These are phyloP conservation scores for Trifolium subterraneum DNA, from an alignment of 306 rosid genomes.

Conservation along the genomic window DNA sequence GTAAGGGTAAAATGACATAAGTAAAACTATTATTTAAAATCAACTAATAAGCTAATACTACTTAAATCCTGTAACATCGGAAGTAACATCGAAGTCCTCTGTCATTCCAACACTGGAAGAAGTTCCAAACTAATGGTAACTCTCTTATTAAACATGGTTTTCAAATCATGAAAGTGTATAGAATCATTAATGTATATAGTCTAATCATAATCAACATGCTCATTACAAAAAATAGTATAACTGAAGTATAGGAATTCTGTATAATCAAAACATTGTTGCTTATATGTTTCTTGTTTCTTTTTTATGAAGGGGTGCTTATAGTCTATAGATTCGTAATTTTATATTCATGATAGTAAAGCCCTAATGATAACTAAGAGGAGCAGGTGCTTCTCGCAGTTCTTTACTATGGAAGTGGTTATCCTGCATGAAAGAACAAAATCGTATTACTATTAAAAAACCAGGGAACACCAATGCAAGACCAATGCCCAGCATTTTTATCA, in stretches of 20 bases:
- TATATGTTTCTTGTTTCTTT: neutral
- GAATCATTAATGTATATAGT: neutral
- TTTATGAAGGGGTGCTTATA: neutral
- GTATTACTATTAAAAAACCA: neutral
- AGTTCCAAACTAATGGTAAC: neutral
- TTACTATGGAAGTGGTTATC: constrained; percentile 75
- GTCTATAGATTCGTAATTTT: constrained; percentile 18
- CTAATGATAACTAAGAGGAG: no score
- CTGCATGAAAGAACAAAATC: constrained; percentile 46
- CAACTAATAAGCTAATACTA: no score
- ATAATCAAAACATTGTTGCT: constrained; percentile 16
- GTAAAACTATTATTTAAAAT: no score
- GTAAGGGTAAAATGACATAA: no score
- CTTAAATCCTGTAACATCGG: no score
- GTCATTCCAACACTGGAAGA: neutral
- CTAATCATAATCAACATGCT: neutral
- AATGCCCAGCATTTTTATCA: constrained; percentile 19
- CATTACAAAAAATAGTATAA: constrained; percentile 12
- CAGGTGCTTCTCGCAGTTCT: constrained; percentile 60
- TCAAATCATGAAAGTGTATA: constrained; percentile 2
- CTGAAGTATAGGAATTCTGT: constrained; percentile 7
- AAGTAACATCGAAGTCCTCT: neutral
- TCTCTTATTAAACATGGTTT: constrained; percentile 16
- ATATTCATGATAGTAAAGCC: constrained; percentile 1
- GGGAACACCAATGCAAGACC: neutral